phyloP scores from a whole-genome alignment of 257 asterid species.

The Voacanga thouarsii region DNA sequence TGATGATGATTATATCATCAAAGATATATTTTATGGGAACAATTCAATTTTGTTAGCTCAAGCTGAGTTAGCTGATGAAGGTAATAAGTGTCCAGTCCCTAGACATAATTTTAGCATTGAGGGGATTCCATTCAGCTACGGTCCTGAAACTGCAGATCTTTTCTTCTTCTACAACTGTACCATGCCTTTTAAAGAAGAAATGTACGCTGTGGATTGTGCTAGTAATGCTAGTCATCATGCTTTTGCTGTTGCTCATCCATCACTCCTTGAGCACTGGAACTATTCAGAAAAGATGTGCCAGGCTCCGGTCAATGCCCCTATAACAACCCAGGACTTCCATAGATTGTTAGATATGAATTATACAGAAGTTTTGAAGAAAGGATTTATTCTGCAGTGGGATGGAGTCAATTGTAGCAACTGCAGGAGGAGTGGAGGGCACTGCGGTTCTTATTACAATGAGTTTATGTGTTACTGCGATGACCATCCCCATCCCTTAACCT shows the following conservation, averaged over 20 bases:
- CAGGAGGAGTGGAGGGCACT: conserved; percentile 23
- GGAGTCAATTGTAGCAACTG: conserved; percentile 27
- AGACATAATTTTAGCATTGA: conserved; percentile 27
- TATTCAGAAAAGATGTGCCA: conserved; percentile 34
- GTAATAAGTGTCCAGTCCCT: conserved; percentile 32
- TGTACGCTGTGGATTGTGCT: conserved; percentile 39
- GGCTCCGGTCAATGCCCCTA: conserved; percentile 34
- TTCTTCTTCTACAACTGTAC: conserved; percentile 51
- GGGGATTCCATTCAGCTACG: conserved; percentile 43
- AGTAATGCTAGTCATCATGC: conserved; percentile 32
- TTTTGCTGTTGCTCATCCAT: conserved; percentile 45
- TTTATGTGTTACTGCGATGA: conserved; percentile 16
- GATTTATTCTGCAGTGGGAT: conserved; percentile 46
- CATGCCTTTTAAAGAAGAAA: conserved; percentile 30
- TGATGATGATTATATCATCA: conserved; percentile 37
- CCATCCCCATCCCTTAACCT: conserved; percentile 1
- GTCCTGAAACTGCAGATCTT: conserved; percentile 48
- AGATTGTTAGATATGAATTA: conserved; percentile 34
- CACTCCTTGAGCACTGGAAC: conserved; percentile 36
- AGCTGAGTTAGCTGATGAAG: conserved; percentile 19
- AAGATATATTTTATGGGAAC: conserved; percentile 33
- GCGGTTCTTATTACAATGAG: conserved; percentile 10
- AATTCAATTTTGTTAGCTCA: conserved; percentile 33
- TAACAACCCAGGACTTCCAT: conserved; percentile 19
- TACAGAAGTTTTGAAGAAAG: conserved; percentile 28